Evolutionary conservation across 1,284 basidiomycete species (phyloP).

Genomic region (Puccinia novopanici): DNA sequence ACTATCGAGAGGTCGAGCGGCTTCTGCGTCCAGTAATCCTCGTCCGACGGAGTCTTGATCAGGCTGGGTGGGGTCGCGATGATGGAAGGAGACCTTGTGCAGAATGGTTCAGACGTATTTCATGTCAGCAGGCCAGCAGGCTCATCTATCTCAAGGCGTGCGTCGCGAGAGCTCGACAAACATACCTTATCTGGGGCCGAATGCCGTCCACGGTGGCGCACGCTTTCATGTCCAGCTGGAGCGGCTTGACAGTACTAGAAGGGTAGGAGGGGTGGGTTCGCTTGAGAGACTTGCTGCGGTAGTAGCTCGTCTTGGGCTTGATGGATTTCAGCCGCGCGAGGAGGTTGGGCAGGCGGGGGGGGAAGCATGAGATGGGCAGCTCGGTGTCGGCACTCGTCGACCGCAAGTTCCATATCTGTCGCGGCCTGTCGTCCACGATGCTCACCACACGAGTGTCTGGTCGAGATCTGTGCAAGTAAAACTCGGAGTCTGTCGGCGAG

Average conservation of each 20-base stretch:
- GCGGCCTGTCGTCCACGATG: not conserved
- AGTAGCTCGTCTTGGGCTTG: not conserved
- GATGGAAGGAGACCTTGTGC: constrained; percentile 28
- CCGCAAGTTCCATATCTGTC: not conserved
- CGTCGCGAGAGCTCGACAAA: no score
- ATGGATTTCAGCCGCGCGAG: not conserved
- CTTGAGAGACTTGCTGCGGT: not conserved
- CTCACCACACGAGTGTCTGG: not conserved
- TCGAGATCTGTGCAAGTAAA: not conserved
- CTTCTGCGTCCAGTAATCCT: not conserved
- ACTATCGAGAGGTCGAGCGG: not conserved
- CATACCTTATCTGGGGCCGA: not conserved
- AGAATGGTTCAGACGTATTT: no score
- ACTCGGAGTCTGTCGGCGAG: not conserved
- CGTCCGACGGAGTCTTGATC: not conserved
- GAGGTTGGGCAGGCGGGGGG: not conserved
- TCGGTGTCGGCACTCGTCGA: not conserved
- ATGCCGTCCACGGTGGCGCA: not conserved
- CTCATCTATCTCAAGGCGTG: not conserved
- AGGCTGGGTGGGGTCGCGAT: constrained; percentile 5
- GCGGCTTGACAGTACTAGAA: not conserved
- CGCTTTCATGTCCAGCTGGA: not conserved
- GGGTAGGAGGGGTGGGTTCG: not conserved
- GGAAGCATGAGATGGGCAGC: not conserved
- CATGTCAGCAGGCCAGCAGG: no score